Evolutionary conservation across 139 green algal genomes (phyloP).

Genomic region (Chlamydomonas sphaeroides): DNA sequence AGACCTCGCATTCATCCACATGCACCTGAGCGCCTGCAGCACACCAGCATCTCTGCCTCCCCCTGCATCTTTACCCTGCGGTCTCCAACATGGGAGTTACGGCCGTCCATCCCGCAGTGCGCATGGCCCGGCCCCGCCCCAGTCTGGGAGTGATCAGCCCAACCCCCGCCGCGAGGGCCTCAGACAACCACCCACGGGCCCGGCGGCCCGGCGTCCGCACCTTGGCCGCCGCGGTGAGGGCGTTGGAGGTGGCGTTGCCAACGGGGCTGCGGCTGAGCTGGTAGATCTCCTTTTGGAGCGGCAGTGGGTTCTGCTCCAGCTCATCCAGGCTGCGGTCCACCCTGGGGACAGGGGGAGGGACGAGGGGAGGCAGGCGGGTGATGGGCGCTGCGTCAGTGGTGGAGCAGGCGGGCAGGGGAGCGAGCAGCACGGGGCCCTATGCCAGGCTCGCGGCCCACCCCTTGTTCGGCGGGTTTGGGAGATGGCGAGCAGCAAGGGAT

Average conservation of each 20-base stretch:
- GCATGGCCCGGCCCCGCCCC: too few species aligned
- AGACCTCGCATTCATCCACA: neutral
- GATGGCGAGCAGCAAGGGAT: too few species aligned
- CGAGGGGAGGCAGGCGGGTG: neutral
- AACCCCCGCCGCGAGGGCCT: too few species aligned
- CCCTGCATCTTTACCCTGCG: too few species aligned
- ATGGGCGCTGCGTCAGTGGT: neutral
- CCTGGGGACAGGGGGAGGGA: constrained; percentile 8
- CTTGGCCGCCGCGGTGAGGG: constrained; percentile 12
- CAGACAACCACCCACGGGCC: too few species aligned
- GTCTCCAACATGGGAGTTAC: too few species aligned
- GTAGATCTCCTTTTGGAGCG: constrained; percentile 40
- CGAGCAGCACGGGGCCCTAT: too few species aligned
- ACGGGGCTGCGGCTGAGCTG: constrained; percentile 23
- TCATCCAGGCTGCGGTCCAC: constrained; percentile 45
- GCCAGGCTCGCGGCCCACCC: too few species aligned
- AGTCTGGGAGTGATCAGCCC: too few species aligned
- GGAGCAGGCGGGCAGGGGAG: neutral
- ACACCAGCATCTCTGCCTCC: neutral
- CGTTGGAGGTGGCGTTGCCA: constrained; percentile 9
- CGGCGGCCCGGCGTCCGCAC: too few species aligned
- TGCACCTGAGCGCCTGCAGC: neutral
- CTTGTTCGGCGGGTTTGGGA: too few species aligned
- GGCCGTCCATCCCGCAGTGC: too few species aligned
- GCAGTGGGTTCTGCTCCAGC: constrained; percentile 37